Conservation (phyloP, 768 basidiomycete genomes). For the Agrocybe praecox region DNA sequence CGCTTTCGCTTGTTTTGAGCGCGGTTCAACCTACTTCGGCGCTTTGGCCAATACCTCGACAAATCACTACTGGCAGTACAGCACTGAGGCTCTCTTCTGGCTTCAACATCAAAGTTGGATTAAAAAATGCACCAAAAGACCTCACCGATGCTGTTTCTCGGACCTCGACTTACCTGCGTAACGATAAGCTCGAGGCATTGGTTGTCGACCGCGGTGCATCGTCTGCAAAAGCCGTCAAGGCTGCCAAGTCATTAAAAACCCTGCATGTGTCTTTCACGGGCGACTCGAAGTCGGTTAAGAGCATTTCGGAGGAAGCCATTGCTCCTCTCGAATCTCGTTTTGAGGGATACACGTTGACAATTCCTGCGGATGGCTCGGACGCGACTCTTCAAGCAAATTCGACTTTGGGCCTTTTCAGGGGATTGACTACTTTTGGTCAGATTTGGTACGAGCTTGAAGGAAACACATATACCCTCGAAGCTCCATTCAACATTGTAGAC, state of each 20-base stretch:
- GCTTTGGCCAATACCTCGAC: slow-evolving; percentile 44
- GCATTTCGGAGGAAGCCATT: slow-evolving; percentile 59
- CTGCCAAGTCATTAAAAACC: slow-evolving; percentile 42
- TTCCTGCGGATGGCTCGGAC: slow-evolving; percentile 57
- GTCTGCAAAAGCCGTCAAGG: slow-evolving; percentile 39
- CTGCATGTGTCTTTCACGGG: slow-evolving; percentile 47
- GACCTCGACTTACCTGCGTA: slow-evolving; percentile 42
- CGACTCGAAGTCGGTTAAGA: slow-evolving; percentile 31
- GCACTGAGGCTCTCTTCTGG: slow-evolving; percentile 35
- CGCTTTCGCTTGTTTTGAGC: slow-evolving; percentile 21
- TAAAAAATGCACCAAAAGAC: slow-evolving; percentile 52
- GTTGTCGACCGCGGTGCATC: slow-evolving; percentile 62
- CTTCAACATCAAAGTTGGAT: slow-evolving; percentile 42
- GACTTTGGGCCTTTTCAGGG: slow-evolving; percentile 69
- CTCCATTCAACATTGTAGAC: slow-evolving; percentile 63
- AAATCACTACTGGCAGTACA: slow-evolving; percentile 41
- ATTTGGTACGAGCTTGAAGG: slow-evolving; percentile 62
- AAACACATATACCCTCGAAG: slow-evolving; percentile 55
- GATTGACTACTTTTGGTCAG: slow-evolving; percentile 74
- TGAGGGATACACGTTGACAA: slow-evolving; percentile 61
- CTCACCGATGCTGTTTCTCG: slow-evolving; percentile 55
- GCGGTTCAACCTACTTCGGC: slow-evolving; percentile 23
- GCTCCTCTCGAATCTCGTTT: slow-evolving; percentile 50
- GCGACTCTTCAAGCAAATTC: slow-evolving; percentile 63
- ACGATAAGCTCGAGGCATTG: slow-evolving; percentile 62